Conservation (phyloP, 352 stramenopile genomes). For the Globisporangium barbulae region DNA sequence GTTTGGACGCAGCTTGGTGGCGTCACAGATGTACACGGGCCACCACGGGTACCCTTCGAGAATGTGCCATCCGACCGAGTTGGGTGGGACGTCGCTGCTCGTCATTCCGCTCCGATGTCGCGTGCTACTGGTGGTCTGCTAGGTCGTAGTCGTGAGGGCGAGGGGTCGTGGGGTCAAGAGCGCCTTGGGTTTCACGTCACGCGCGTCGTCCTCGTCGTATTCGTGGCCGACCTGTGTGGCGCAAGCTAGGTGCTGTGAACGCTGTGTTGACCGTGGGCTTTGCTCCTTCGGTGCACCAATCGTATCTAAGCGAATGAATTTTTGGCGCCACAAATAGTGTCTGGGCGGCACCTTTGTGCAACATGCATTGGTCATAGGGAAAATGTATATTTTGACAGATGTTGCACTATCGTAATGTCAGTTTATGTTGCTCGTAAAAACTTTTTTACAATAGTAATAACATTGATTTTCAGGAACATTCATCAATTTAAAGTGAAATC, state of each 20-base stretch:
- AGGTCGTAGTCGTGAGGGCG: background rate
- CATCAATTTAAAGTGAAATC: no score
- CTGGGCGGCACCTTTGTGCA: no score
- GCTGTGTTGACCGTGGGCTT: no score
- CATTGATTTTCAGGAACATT: no score
- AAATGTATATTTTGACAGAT: no score
- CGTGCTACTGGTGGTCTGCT: background rate
- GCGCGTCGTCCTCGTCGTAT: background rate
- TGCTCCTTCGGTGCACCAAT: no score
- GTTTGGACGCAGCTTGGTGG: slow-evolving; percentile 63
- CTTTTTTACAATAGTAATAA: no score
- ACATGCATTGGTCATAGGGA: no score
- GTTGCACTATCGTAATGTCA: no score
- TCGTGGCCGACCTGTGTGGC: background rate
- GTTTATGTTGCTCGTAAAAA: no score
- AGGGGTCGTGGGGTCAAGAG: background rate
- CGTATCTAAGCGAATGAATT: background rate
- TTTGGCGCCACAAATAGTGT: background rate
- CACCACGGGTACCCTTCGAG: slow-evolving; percentile 85
- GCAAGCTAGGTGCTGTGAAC: no score
- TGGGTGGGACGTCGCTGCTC: slow-evolving; percentile 26
- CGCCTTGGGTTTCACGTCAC: background rate
- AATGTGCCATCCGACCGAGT: slow-evolving; percentile 85
- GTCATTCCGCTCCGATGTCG: background rate
- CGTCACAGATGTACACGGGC: slow-evolving; percentile 84